Evolutionary conservation across 2,329 filamentous ascomycete genomes (phyloP).

Genomic region (Phaeosphaeriaceae sp.): DNA sequence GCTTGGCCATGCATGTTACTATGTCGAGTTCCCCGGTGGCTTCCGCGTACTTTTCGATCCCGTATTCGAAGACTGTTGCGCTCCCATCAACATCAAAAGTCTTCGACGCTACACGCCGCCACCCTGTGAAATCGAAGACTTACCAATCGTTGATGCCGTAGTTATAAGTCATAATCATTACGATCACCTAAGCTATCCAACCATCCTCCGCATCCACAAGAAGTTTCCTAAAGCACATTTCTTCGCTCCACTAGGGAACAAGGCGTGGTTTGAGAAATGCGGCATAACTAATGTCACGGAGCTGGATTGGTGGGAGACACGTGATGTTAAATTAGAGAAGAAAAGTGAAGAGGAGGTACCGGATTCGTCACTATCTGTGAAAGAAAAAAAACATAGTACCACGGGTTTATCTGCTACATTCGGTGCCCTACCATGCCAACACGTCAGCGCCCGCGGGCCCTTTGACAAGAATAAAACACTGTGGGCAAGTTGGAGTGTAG

Average conservation of each 20-base stretch:
- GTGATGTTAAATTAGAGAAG: conserved; percentile 69
- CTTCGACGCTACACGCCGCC: conserved; percentile 79
- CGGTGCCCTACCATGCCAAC: conserved; percentile 83
- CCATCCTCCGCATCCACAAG: conserved; percentile 72
- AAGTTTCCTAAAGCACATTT: conserved; percentile 81
- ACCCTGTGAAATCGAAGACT: conserved; percentile 77
- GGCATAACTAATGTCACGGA: conserved; percentile 82
- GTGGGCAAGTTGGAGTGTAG: conserved; percentile 86
- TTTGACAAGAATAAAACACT: conserved; percentile 78
- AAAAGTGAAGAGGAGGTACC: not conserved
- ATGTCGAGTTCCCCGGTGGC: conserved; percentile 85
- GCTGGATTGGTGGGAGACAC: conserved; percentile 93
- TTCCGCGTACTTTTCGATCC: conserved; percentile 91
- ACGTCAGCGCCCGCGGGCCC: conserved; percentile 71
- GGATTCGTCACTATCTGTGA: conserved; percentile 8
- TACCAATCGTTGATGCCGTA: conserved; percentile 76
- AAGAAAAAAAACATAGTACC: conserved; percentile 3
- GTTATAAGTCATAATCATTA: conserved; percentile 92
- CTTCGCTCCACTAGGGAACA: conserved; percentile 84
- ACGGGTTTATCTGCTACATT: conserved; percentile 74
- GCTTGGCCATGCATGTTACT: conserved; percentile 95
- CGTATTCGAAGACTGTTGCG: conserved; percentile 87
- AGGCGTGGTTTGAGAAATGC: conserved; percentile 75
- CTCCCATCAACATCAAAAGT: conserved; percentile 72
- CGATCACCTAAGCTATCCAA: conserved; percentile 83